Percentiles rank a stretch among this genome's conserved stretches.
These are phyloP conservation scores for Tylopilus vinaceipallidus DNA, from an alignment of 768 basidiomycete species.

Conservation along the genomic window DNA sequence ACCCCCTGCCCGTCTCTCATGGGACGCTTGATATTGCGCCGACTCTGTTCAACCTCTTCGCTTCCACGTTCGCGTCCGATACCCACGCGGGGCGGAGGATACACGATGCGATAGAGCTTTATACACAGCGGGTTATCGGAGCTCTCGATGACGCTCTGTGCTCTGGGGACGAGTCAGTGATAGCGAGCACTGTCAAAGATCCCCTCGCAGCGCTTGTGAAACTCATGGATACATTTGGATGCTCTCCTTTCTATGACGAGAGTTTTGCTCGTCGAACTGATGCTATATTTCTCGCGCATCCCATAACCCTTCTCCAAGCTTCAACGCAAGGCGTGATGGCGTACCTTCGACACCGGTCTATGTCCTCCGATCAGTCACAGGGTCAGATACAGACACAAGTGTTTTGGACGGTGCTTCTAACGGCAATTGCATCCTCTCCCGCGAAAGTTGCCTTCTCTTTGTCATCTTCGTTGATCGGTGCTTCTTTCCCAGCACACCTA, in stretches of 20 bases:
- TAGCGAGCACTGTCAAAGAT: not conserved
- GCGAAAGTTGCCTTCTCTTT: slow-evolving; percentile 36
- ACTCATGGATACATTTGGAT: slow-evolving; percentile 52
- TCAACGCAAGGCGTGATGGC: slow-evolving; percentile 47
- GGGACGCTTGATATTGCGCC: slow-evolving; percentile 36
- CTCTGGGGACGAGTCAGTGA: not conserved
- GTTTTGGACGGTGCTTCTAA: slow-evolving; percentile 38
- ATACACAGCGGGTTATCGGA: slow-evolving; percentile 24
- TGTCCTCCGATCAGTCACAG: slow-evolving; percentile 2
- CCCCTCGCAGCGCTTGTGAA: slow-evolving; percentile 35
- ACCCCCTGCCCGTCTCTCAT: not conserved
- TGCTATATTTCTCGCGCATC: slow-evolving; percentile 37
- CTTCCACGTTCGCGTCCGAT: slow-evolving; percentile 32
- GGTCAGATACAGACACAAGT: slow-evolving; percentile 14
- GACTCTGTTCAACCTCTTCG: slow-evolving; percentile 45
- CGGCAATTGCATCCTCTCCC: slow-evolving; percentile 35
- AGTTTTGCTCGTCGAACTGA: slow-evolving; percentile 46
- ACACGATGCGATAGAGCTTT: slow-evolving; percentile 11
- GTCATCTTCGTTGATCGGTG: slow-evolving; percentile 40
- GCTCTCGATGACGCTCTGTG: slow-evolving; percentile 17
- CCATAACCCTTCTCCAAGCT: slow-evolving; percentile 37
- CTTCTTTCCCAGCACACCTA: slow-evolving; percentile 44
- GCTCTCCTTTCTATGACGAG: slow-evolving; percentile 45
- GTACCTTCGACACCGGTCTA: slow-evolving; percentile 42
- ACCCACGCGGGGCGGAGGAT: slow-evolving; percentile 16